Evolutionary conservation across 2,329 filamentous ascomycete species (phyloP).

Genomic region (Ceratocystis colombiana): DNA sequence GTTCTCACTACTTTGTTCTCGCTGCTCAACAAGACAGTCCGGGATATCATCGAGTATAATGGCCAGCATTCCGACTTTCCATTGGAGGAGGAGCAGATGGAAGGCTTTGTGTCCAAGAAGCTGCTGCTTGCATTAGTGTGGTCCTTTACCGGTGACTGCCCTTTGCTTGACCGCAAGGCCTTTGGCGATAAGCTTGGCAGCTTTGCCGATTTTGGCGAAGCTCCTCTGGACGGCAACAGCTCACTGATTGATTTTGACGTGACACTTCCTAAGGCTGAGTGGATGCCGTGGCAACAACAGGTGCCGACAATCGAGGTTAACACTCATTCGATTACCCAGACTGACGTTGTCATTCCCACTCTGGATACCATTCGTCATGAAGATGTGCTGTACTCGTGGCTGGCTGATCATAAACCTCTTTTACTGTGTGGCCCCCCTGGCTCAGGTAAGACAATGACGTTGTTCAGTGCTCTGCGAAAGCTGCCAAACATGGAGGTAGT

Average conservation of each 20-base stretch:
- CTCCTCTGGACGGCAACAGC: slow-evolving; percentile 63
- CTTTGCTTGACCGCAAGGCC: slow-evolving; percentile 70
- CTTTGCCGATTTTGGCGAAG: slow-evolving; percentile 76
- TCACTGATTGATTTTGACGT: slow-evolving; percentile 96
- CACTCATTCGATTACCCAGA: slow-evolving; percentile 94
- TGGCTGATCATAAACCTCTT: slow-evolving; percentile 95
- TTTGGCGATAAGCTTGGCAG: slow-evolving; percentile 80
- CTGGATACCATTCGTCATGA: slow-evolving; percentile 95
- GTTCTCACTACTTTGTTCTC: slow-evolving; percentile 91
- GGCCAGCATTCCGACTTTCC: slow-evolving; percentile 89
- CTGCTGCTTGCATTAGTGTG: slow-evolving; percentile 84
- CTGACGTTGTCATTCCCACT: slow-evolving; percentile 96
- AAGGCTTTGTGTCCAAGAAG: slow-evolving; percentile 86
- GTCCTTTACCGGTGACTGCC: slow-evolving; percentile 93
- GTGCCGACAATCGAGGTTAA: slow-evolving; percentile 94
- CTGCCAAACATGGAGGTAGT: slow-evolving; percentile 98
- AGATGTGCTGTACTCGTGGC: slow-evolving; percentile 98
- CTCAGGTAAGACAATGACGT: slow-evolving; percentile 98
- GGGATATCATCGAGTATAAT: slow-evolving; percentile 92
- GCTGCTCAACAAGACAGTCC: slow-evolving; percentile 83
- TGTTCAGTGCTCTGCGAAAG: slow-evolving; percentile 95
- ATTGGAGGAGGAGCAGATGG: slow-evolving; percentile 78
- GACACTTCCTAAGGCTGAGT: slow-evolving; percentile 73
- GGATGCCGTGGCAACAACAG: slow-evolving; percentile 87
- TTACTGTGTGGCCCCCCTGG: slow-evolving; percentile 93